Conservation (phyloP, 495 filamentous ascomycete genomes). For the Neurospora sp. region DNA sequence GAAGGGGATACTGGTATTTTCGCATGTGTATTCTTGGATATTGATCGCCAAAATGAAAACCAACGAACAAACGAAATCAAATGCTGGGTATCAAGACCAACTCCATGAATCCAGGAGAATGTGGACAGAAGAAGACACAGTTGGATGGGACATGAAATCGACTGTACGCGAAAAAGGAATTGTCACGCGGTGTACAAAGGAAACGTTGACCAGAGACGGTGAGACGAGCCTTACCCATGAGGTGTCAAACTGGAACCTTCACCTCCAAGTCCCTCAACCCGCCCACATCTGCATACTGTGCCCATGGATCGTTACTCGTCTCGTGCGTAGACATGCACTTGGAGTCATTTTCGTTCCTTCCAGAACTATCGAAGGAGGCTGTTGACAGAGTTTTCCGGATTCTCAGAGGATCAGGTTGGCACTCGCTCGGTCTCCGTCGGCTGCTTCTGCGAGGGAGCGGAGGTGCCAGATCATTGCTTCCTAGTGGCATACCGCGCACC, state of each 20-base stretch:
- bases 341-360: background rate
- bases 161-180: background rate
- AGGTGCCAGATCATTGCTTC: background rate
- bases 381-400: slow-evolving; percentile 9
- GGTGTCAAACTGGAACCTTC: background rate
- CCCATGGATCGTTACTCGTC: slow-evolving; percentile 17
- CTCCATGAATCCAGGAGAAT: background rate
- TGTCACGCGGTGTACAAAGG: background rate
- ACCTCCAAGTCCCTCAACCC: slow-evolving; percentile 16
- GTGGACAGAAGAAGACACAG: background rate
- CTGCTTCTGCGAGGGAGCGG: slow-evolving; percentile 11
- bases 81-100: background rate
- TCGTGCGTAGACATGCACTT: background rate
- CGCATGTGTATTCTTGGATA: background rate
- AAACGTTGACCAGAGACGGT: background rate
- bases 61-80: background rate
- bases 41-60: background rate
- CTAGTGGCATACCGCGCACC: background rate
- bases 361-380: background rate
- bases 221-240: background rate
- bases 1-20: background rate
- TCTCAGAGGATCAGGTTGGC: slow-evolving; percentile 10
- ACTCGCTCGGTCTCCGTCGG: slow-evolving; percentile 3
- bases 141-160: background rate
- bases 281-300: slow-evolving; percentile 23